phyloP scores from a whole-genome alignment of 148 eudicot genomes.

The Dianthus caryophyllus region DNA sequence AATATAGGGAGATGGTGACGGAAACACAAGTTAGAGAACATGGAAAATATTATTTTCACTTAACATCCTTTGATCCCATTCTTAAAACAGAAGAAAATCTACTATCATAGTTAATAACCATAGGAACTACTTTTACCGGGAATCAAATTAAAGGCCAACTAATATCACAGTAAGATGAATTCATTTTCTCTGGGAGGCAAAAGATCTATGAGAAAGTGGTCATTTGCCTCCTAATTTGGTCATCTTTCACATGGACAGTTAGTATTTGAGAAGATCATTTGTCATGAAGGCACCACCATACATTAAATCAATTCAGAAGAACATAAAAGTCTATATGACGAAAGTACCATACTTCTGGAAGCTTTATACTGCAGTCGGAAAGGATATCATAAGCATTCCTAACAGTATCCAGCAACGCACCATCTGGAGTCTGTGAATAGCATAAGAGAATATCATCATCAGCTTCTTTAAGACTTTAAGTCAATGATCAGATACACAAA shows the following conservation, averaged over 20 bases:
- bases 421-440: slow-evolving; percentile 90
- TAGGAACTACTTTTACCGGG: not conserved
- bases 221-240: not conserved
- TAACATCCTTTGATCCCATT: not conserved
- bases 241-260: not conserved
- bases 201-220: not conserved
- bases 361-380: slow-evolving; percentile 55
- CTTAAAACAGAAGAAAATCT: not conserved
- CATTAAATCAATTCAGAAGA: not conserved
- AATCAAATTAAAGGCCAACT: not conserved
- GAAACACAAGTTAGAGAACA: not conserved
- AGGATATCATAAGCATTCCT: slow-evolving; percentile 94
- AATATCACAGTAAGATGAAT: not conserved
- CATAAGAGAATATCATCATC: slow-evolving; percentile 16
- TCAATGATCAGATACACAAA: not conserved
- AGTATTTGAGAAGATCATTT: not conserved
- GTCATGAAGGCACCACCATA: slow-evolving; percentile 9
- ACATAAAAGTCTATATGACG: not conserved
- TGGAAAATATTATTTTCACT: not conserved
- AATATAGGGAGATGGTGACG: not conserved
- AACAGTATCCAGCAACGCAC: slow-evolving; percentile 74
- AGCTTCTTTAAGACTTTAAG: slow-evolving; percentile 9
- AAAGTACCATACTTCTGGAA: slow-evolving; percentile 57
- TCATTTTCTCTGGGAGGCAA: not conserved
- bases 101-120: not conserved